phyloP scores from a whole-genome alignment of 192 early-diverging fungal genomes.

The Mortierella alpina region DNA sequence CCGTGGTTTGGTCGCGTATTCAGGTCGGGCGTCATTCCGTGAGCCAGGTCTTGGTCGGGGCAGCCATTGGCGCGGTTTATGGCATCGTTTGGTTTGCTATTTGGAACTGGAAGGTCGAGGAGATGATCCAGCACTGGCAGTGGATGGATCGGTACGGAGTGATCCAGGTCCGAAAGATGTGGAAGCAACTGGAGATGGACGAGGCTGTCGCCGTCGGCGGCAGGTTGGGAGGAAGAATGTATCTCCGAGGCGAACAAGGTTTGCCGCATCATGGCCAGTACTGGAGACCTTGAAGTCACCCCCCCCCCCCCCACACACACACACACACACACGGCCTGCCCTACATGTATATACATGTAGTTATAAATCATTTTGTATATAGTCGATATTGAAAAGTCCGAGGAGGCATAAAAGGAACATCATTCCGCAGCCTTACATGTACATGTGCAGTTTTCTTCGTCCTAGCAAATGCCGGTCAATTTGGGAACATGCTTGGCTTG shows the following conservation, averaged over 20 bases:
- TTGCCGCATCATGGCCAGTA: constrained; percentile 23
- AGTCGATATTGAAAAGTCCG: too few relatives aligned
- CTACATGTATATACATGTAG: background rate
- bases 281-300: constrained; percentile 1
- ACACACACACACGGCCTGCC: too few relatives aligned
- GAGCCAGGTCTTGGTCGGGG: constrained; percentile 53
- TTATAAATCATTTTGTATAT: background rate
- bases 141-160: constrained; percentile 55
- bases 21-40: constrained; percentile 47
- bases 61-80: constrained; percentile 39
- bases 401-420: too few relatives aligned
- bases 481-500: background rate
- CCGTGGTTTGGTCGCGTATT: constrained; percentile 58
- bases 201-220: constrained; percentile 28
- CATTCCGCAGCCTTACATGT: background rate
- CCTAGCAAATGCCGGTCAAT: background rate
- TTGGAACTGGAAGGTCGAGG: constrained; percentile 51
- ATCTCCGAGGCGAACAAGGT: constrained; percentile 25
- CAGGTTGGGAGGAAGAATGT: constrained; percentile 39
- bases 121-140: constrained; percentile 54
- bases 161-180: constrained; percentile 50
- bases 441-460: too few relatives aligned
- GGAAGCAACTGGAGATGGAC: constrained; percentile 49
- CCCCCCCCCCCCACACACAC: too few relatives aligned
- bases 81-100: constrained; percentile 52